Evolutionary conservation across 768 basidiomycete genomes (phyloP), one percentile per base, ranked within the genome.

Genomic region (Lactifluus piperatus): DNA sequence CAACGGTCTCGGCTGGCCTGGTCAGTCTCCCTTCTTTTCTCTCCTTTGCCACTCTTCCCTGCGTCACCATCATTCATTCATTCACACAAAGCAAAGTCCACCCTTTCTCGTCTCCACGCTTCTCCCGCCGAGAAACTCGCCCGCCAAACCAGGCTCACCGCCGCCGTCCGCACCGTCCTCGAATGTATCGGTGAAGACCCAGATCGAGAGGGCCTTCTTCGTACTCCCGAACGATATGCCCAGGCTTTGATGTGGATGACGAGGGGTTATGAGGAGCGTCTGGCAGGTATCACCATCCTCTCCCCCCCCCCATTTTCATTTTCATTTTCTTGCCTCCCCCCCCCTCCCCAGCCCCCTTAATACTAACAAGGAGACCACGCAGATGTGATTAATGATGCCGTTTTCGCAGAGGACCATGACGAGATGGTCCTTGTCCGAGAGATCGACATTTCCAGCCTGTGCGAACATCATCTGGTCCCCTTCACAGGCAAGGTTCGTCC

Each of bases 161-260:
- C 76, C 44, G 97, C 97, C 6, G 86, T 99, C 61, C 84, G 94
- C 56, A 89, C 88, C 37, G 84, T 99, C 47, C 81, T 99, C 47
- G 94, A 98, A 68, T 95, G 94, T 72, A 94, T 99, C 62, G 97
- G 97, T 57, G 97, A 99, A 74, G 97, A 98, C 75, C 97, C 97
- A 5, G 84, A 91, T 71, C 81, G 97, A 36, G 95, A 98, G 70
- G 97, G 97, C 18, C 78, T 99, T 22, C 74, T 86, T 54, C 83
- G 85, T 68, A 99, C 97, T 2, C 97, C 97, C 26, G 91, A 94
- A 65, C 81, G 97, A 39, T 99, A 97, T 72, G 94, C 94, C 24
- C 91, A 98, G 73, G 93, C 97, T 27, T 77, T 99, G 54, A 82
- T 99, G 79, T 98, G 93, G 93, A 97, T 98, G 94, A 98, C 97